A percentile compares a stretch with the other conserved stretches of the same genome.
Evolutionary conservation across 257 asterid genomes (phyloP).

Genomic region (Penstemon barbatus): DNA sequence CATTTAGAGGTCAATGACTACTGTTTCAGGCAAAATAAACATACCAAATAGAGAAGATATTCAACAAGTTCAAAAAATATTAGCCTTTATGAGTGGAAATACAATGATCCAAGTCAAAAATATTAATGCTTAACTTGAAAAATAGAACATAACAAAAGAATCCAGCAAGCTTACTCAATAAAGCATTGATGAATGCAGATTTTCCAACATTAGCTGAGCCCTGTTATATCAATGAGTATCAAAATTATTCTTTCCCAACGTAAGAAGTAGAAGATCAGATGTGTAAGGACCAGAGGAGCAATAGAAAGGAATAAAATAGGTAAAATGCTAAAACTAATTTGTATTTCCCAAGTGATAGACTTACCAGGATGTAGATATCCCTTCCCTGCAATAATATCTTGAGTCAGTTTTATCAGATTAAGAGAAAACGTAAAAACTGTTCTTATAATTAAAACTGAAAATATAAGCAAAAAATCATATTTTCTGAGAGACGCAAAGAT

Average conservation of each 20-base stretch:
- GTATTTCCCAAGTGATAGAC: constrained; percentile 27
- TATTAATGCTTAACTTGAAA: constrained; percentile 9
- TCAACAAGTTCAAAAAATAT: constrained; percentile 13
- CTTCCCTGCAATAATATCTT: constrained; percentile 73
- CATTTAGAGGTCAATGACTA: neutral
- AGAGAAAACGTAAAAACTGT: constrained; percentile 21
- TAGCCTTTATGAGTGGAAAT: neutral
- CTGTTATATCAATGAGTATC: constrained; percentile 45
- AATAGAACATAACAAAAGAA: constrained; percentile 18
- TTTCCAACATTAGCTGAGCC: constrained; percentile 98
- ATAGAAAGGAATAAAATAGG: constrained; percentile 8
- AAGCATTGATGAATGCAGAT: constrained; percentile 93
- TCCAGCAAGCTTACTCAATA: constrained; percentile 67
- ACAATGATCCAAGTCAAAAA: constrained; percentile 9
- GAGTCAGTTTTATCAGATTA: constrained; percentile 25
- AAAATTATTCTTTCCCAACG: constrained; percentile 13
- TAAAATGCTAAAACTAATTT: constrained; percentile 6
- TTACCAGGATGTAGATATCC: constrained; percentile 91
- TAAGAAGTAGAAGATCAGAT: constrained; percentile 6
- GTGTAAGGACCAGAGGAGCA: neutral
- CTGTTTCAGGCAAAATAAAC: constrained; percentile 1
- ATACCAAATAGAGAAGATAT: constrained; percentile 11
- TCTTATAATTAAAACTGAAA: neutral
- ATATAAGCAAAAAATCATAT: neutral
- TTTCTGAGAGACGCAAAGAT: constrained; percentile 8